Conservation (phyloP, 176 grass and related monocot genomes). For the Raddia guianensis region DNA sequence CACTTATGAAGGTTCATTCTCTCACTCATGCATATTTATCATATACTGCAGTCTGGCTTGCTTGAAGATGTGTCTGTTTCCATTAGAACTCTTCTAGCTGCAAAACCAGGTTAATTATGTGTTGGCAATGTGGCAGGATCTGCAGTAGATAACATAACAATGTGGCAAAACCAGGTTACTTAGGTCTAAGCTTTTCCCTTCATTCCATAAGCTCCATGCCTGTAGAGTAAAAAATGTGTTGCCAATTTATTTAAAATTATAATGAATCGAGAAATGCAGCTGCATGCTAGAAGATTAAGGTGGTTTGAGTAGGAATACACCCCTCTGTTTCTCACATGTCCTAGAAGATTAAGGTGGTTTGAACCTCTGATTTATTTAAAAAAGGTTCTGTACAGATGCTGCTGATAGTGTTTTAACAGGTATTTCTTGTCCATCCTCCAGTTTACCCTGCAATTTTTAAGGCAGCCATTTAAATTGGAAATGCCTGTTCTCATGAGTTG, state of each 20-base stretch:
- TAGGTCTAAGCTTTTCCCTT: constrained; percentile 52
- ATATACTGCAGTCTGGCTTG: constrained; percentile 50
- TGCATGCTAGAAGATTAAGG: constrained; percentile 49
- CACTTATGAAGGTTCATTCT: too few species aligned
- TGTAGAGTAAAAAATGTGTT: background rate
- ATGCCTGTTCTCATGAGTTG: background rate
- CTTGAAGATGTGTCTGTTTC: constrained; percentile 55
- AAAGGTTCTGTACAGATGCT: constrained; percentile 60
- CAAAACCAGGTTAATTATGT: constrained; percentile 67
- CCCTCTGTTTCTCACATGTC: constrained; percentile 58
- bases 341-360: too few species aligned
- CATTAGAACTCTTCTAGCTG: constrained; percentile 44
- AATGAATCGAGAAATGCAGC: constrained; percentile 1
- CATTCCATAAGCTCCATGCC: constrained; percentile 74
- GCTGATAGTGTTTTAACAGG: constrained; percentile 78
- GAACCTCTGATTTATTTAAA: too few species aligned
- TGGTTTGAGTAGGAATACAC: constrained; percentile 45
- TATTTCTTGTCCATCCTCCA: constrained; percentile 69
- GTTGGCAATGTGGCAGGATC: constrained; percentile 47
- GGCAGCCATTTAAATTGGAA: constrained; percentile 15
- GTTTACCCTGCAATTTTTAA: constrained; percentile 56
- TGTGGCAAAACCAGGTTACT: constrained; percentile 48
- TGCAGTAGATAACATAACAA: constrained; percentile 48
- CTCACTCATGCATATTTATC: too few species aligned
- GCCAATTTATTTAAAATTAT: background rate